Conservation (phyloP, 208 protist genomes). For the Leishmania martiniquensis region DNA sequence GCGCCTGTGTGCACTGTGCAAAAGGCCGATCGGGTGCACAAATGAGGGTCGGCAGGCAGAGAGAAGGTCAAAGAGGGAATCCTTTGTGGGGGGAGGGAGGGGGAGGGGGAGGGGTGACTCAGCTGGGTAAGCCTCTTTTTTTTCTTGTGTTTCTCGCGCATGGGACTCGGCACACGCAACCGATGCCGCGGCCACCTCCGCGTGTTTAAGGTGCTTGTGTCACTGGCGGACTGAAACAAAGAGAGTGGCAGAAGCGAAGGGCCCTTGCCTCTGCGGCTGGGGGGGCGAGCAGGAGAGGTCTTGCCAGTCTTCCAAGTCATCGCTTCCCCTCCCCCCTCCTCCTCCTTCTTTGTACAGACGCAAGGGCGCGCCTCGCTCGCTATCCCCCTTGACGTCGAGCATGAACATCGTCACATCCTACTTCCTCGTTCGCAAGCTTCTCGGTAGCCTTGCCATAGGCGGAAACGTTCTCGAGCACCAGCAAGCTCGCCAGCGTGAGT, state of each 20-base stretch:
- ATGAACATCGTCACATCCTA: constrained; percentile 89
- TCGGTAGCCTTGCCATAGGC: constrained; percentile 59
- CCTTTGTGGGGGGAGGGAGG: too few species aligned
- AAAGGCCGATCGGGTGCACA: neutral
- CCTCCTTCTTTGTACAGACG: neutral
- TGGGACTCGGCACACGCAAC: neutral
- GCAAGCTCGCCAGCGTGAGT: constrained; percentile 64
- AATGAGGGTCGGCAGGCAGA: neutral
- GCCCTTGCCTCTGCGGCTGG: too few species aligned
- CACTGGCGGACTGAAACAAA: neutral
- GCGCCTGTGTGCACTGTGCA: neutral
- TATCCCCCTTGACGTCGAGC: neutral
- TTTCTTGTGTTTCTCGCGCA: neutral
- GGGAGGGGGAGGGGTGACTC: too few species aligned
- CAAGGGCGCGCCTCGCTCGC: neutral
- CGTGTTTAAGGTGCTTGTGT: neutral
- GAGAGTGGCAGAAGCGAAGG: neutral
- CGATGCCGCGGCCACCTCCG: neutral
- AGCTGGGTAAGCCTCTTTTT: neutral
- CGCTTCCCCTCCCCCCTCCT: neutral
- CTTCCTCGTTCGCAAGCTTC: constrained; percentile 70
- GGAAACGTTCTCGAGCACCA: constrained; percentile 38
- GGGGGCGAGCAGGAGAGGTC: too few species aligned
- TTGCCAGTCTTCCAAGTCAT: neutral
- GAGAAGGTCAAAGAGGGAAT: neutral